Base-by-base conservation (phyloP, 257 asterid species). In the Salvia rosmarinus region DNA sequence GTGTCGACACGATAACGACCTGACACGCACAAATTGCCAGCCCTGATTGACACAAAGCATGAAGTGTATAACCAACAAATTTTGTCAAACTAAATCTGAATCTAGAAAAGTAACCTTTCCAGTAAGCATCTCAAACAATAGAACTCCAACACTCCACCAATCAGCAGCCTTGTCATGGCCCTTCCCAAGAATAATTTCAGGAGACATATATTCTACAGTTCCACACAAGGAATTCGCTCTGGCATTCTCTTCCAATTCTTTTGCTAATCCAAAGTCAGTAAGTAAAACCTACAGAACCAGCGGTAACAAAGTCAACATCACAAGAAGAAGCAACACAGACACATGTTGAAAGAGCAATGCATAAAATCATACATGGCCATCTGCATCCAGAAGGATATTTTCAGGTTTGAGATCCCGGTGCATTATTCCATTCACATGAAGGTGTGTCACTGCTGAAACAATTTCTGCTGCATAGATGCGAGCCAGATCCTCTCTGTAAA, bases 101-200 rank as follows among this genome's bases (percentile, higher is more conserved):
- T 10, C 42, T 34, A 64, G 13, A 42, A 67, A 60, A n/a, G 74
- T 70, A 55, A 84, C 87, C 85, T 85, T 85, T 43, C 90, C 90
- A 50, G 88, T 85, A 19, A 83, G 85, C 90, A 85, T 83, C 79
- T 85, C 90, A 20, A 74, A 85, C 76, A 85, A 77, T 65, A 85
- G 77, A 54, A 84, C 68, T 69, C 89, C 89, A 78, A 77, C 89
- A 79, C 92, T 86, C 92, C 92, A 86, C 92, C 92, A 86, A 63
- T 86, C 89, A 9, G 92, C 89, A 60, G 89, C 88, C 85, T 82
- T 85, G 72, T 87, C 87, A 65, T 87, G 92, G 70, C 92, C 92
- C 78, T 83, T 87, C 76, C 92, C 92, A 55, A 77, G 85, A 82
- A 87, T 79, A 37, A 87, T 87, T 78, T 87, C 92, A 5, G 90